Percentiles rank a stretch among this genome's conserved stretches.
phyloP scores from a whole-genome alignment of 2,329 filamentous ascomycete genomes.

The Penicillium oxalicum region DNA sequence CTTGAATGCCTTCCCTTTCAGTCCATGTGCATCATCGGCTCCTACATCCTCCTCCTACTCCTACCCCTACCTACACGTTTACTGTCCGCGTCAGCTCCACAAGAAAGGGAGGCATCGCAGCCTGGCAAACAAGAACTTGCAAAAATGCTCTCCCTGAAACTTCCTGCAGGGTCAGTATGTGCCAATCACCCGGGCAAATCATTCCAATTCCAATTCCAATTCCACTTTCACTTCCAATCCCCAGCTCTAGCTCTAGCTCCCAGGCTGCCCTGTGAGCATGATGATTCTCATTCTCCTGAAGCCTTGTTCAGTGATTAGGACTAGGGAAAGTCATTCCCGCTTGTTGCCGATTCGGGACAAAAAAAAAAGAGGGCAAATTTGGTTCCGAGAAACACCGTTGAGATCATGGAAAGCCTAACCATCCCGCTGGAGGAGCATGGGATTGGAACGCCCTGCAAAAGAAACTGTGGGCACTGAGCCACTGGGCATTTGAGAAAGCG shows the following conservation, averaged over 20 bases:
- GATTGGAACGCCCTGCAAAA: neutral
- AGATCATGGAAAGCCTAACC: too few species aligned
- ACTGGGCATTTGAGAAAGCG: too few species aligned
- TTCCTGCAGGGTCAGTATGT: neutral
- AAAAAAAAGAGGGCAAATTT: neutral
- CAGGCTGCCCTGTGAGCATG: too few species aligned
- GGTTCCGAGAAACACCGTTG: neutral
- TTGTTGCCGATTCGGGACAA: neutral
- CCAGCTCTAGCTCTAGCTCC: too few species aligned
- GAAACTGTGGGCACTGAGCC: neutral
- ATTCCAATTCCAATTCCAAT: too few species aligned
- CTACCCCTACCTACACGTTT: neutral
- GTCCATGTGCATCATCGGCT: conserved; percentile 7
- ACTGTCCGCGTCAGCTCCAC: conserved; percentile 3
- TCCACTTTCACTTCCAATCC: too few species aligned
- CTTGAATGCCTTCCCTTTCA: neutral
- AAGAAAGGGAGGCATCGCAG: neutral
- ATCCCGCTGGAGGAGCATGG: neutral
- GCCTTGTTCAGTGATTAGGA: too few species aligned
- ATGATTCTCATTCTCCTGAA: too few species aligned
- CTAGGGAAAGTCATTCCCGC: neutral
- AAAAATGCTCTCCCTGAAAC: neutral
- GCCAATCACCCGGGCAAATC: too few species aligned
- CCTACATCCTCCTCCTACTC: neutral
- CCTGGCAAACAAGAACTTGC: neutral